A percentile compares a stretch with the other conserved stretches of the same genome.
Conservation (phyloP, 139 green algal species). For the Nannochloris sp. region DNA sequence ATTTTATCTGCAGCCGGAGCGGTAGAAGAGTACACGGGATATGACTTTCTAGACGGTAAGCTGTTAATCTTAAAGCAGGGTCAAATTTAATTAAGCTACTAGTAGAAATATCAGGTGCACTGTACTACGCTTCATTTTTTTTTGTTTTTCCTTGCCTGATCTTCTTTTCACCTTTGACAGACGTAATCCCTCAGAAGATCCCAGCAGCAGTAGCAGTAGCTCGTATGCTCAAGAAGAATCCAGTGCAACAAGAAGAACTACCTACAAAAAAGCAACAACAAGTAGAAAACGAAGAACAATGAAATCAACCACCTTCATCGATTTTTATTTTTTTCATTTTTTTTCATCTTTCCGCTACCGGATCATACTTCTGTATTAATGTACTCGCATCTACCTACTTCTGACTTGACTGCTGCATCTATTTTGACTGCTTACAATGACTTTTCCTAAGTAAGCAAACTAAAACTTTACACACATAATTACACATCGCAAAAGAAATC, state of each 20-base stretch:
- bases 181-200: constrained; percentile 17
- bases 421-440: no score
- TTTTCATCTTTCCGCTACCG: not conserved
- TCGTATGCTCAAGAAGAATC: constrained; percentile 5
- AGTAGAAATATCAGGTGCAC: no score
- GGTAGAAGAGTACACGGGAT: not conserved
- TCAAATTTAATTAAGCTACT: no score
- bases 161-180: no score
- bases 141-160: no score
- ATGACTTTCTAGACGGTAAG: constrained; percentile 10
- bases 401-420: no score
- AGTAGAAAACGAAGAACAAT: not conserved
- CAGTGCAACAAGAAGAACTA: not conserved
- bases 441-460: no score
- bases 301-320: not conserved
- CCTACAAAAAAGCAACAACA: not conserved
- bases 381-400: not conserved
- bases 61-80: no score
- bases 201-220: constrained; percentile 7
- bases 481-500: no score
- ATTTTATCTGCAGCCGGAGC: not conserved
- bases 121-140: no score
- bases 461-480: no score
- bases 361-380: not conserved
- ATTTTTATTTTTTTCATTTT: not conserved